phyloP scores from a whole-genome alignment of 23 red algal species.

The Cyanidioschyzon merolae region DNA sequence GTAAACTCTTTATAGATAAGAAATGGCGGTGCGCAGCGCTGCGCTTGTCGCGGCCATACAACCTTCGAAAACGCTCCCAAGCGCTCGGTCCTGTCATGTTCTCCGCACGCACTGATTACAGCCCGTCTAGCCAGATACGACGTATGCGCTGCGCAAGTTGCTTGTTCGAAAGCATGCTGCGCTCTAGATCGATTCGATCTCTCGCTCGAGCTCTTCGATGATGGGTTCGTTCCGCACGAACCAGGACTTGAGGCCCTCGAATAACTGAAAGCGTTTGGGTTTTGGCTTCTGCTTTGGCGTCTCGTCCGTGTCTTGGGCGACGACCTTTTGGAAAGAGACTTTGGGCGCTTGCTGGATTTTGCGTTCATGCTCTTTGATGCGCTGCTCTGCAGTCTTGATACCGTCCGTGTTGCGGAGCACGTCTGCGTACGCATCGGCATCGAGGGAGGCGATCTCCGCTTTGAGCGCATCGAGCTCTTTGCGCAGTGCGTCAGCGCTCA shows the following conservation, averaged over 20 bases:
- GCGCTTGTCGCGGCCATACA: no score
- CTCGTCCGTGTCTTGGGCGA: background rate
- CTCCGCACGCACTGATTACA: no score
- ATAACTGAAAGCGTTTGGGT: background rate
- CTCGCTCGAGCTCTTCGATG: constrained; percentile 15
- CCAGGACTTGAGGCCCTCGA: background rate
- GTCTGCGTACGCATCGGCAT: background rate
- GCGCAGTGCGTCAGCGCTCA: background rate
- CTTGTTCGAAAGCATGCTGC: no score
- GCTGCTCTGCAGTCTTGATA: constrained; percentile 6
- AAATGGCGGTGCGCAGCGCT: no score
- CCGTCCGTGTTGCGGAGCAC: constrained; percentile 7
- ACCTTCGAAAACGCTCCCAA: no score
- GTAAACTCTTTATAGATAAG: no score
- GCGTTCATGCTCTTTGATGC: background rate
- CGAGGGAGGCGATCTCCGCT: background rate
- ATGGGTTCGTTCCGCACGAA: background rate
- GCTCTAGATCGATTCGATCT: constrained; percentile 14
- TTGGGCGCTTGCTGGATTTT: constrained; percentile 1
- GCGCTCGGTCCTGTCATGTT: no score
- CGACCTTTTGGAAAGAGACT: background rate
- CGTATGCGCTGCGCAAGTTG: no score
- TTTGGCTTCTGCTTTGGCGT: background rate
- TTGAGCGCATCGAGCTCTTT: constrained; percentile 13
- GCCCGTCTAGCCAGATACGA: no score